phyloP scores from a whole-genome alignment of 2,329 filamentous ascomycete species.

The Sodiomyces alkalinus region DNA sequence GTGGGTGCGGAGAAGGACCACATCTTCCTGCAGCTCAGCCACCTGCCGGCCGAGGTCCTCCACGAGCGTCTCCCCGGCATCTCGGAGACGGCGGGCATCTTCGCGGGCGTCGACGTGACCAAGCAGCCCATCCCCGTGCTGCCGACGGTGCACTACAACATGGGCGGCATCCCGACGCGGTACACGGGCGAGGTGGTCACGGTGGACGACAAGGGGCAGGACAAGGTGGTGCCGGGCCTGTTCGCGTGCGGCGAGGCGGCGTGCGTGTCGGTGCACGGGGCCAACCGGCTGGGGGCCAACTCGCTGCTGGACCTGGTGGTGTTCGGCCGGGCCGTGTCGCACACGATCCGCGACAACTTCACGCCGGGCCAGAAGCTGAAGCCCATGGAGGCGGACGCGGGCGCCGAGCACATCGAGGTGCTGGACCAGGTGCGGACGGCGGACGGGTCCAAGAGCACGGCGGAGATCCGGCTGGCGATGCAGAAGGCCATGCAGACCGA shows the following conservation, averaged over 20 bases:
- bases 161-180: constrained; percentile 96
- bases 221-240: constrained; percentile 86
- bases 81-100: constrained; percentile 94
- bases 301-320: constrained; percentile 95
- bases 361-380: constrained; percentile 67
- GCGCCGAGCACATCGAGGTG: constrained; percentile 70
- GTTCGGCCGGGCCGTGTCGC: constrained; percentile 92
- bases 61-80: constrained; percentile 96
- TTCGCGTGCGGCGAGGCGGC: constrained; percentile 96
- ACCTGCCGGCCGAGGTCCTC: constrained; percentile 81
- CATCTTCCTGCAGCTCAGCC: constrained; percentile 95
- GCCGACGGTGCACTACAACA: constrained; percentile 98
- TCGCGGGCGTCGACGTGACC: constrained; percentile 89
- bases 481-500: constrained; percentile 98
- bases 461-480: constrained; percentile 81
- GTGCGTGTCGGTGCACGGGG: constrained; percentile 94
- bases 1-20: constrained; percentile 96
- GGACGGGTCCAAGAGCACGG: constrained; percentile 71
- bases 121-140: constrained; percentile 96
- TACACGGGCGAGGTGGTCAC: constrained; percentile 96
- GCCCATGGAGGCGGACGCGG: constrained; percentile 70
- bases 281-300: constrained; percentile 95
- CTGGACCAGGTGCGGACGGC: constrained; percentile 78
- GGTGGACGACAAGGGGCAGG: constrained; percentile 70
- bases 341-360: constrained; percentile 93